Evolutionary conservation across 148 eudicot species (phyloP).

Genomic region (Silene conica): DNA sequence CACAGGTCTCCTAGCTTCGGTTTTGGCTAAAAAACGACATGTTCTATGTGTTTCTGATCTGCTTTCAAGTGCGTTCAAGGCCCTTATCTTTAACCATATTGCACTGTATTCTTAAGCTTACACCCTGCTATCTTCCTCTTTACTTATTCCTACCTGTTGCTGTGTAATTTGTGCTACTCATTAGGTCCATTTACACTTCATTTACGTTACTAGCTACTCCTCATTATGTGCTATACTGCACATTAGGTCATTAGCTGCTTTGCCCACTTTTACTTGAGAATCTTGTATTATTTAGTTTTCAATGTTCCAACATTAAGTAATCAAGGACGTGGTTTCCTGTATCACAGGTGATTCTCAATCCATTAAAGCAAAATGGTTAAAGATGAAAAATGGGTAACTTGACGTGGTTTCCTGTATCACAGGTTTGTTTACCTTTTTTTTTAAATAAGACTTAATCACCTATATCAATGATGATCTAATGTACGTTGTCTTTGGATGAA

Average conservation of each 20-base stretch:
- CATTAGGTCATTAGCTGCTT: not conserved
- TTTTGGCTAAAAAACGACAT: conserved; percentile 76
- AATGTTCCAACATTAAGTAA: not conserved
- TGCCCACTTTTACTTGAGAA: too few species aligned
- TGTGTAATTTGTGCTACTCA: not conserved
- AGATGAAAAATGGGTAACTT: too few species aligned
- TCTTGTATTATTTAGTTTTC: conserved; percentile 1
- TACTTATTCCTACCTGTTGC: not conserved
- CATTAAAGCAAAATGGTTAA: too few species aligned
- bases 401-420: too few species aligned
- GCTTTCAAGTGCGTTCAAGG: conserved; percentile 74
- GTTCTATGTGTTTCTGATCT: conserved; percentile 62
- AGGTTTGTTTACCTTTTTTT: too few species aligned
- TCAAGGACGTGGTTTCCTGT: conserved; percentile 9
- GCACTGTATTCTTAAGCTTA: not conserved
- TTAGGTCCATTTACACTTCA: not conserved
- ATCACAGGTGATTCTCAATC: too few species aligned
- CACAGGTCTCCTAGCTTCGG: conserved; percentile 73
- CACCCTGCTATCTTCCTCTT: too few species aligned
- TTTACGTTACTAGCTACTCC: not conserved
- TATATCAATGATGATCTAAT: too few species aligned
- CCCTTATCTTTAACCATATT: conserved; percentile 14
- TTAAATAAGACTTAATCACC: too few species aligned
- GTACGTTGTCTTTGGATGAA: too few species aligned
- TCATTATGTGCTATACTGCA: not conserved